Percentiles rank a stretch among this genome's conserved stretches.
Conservation (phyloP, 495 filamentous ascomycete genomes). For the Oleoguttula mirabilis region DNA sequence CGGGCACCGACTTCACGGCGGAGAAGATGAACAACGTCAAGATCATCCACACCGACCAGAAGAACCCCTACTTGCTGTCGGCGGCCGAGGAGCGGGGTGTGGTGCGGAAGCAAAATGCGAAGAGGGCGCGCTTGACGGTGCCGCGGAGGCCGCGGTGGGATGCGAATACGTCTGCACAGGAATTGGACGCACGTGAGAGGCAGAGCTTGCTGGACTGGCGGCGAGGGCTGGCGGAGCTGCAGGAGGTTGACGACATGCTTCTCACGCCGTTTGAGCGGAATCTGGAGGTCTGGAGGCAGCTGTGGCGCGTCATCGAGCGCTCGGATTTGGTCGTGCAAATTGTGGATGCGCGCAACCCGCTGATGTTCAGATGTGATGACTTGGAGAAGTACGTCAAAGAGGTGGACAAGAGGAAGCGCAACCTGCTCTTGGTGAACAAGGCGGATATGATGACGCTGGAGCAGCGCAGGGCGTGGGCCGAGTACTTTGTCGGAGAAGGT, state of each 20-base stretch:
- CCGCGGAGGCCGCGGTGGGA: conserved; percentile 87
- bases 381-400: conserved; percentile 90
- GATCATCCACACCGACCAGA: conserved; percentile 90
- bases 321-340: conserved; percentile 96
- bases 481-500: conserved; percentile 66
- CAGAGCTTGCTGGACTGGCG: conserved; percentile 80
- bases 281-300: conserved; percentile 92
- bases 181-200: conserved; percentile 69
- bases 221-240: conserved; percentile 77
- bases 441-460: conserved; percentile 94
- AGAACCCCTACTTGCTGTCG: conserved; percentile 87
- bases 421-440: conserved; percentile 93
- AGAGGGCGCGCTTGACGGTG: conserved; percentile 68
- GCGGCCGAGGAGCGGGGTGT: conserved; percentile 71
- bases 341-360: conserved; percentile 90
- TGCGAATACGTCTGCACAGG: conserved; percentile 60
- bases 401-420: conserved; percentile 75
- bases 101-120: conserved; percentile 67
- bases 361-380: conserved; percentile 89
- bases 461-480: conserved; percentile 77
- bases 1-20: conserved; percentile 95
- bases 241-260: conserved; percentile 82
- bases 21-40: conserved; percentile 98
- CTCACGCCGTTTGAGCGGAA: conserved; percentile 99
- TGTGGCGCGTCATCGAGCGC: conserved; percentile 97